Evolutionary conservation across 2,329 filamentous ascomycete genomes (phyloP).

Genomic region (Xylogone sp.): DNA sequence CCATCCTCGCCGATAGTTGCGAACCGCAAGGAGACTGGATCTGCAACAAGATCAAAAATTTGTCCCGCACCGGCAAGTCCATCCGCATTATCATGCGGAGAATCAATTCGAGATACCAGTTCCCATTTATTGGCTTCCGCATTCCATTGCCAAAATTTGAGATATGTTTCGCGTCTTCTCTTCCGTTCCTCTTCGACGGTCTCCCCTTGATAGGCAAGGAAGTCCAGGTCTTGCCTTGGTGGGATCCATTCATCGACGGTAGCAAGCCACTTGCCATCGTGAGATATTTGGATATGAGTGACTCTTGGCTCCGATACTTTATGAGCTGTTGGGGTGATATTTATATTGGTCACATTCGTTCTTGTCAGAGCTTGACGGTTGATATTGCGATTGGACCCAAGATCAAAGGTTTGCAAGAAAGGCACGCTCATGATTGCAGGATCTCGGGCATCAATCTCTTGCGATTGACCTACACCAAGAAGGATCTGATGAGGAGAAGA

Average conservation of each 20-base stretch:
- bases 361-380: conserved; percentile 85
- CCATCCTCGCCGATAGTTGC: conserved; percentile 83
- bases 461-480: conserved; percentile 61
- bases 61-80: conserved; percentile 46
- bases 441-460: conserved; percentile 51
- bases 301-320: conserved; percentile 75
- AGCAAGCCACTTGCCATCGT: conserved; percentile 83
- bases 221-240: conserved; percentile 62
- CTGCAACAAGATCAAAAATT: conserved; percentile 70
- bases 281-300: conserved; percentile 69
- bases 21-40: conserved; percentile 68
- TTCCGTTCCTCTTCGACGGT: conserved; percentile 42
- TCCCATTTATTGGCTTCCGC: conserved; percentile 57
- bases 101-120: conserved; percentile 77
- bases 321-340: conserved; percentile 67
- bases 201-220: conserved; percentile 45
- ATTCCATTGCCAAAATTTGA: conserved; percentile 86
- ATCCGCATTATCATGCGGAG: conserved; percentile 64
- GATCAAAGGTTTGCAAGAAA: conserved; percentile 81
- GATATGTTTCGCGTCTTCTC: conserved; percentile 65
- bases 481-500: conserved; percentile 60
- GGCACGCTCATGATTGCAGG: conserved; percentile 47
- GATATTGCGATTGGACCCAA: conserved; percentile 73
- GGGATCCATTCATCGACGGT: conserved; percentile 91
- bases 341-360: conserved; percentile 81